Percentiles rank a stretch among this genome's conserved stretches.
Conservation (phyloP, 352 stramenopile genomes). For the Pythium plurisporium region DNA sequence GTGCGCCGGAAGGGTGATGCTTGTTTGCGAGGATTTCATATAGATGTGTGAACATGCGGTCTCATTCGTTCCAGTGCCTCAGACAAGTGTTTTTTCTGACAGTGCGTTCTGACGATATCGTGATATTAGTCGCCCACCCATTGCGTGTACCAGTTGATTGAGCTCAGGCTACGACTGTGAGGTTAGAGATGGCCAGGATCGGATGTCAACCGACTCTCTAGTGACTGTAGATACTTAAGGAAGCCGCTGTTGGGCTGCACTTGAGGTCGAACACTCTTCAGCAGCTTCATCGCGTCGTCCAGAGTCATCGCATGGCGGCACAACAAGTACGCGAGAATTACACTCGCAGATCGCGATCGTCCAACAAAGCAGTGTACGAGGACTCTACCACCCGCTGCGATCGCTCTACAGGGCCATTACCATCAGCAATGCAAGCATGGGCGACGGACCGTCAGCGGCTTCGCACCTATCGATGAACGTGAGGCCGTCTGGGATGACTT, state of each 20-base stretch:
- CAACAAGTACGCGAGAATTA: slow-evolving; percentile 69
- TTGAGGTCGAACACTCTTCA: slow-evolving; percentile 48
- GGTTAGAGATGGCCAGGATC: not conserved
- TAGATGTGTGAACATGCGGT: not conserved
- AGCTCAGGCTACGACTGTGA: too few relatives aligned
- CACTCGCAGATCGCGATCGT: slow-evolving; percentile 55
- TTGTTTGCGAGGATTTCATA: not conserved
- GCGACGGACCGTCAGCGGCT: too few relatives aligned
- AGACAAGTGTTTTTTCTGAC: not conserved
- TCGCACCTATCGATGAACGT: slow-evolving; percentile 59
- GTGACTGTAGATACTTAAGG: slow-evolving; percentile 35
- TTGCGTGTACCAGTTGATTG: too few relatives aligned
- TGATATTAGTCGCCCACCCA: too few relatives aligned
- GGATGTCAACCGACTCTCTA: not conserved
- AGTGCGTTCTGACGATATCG: too few relatives aligned
- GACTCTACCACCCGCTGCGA: slow-evolving; percentile 39
- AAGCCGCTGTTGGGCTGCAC: slow-evolving; percentile 68
- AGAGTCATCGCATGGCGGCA: slow-evolving; percentile 31
- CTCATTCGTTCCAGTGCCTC: too few relatives aligned
- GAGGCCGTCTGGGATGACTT: slow-evolving; percentile 41
- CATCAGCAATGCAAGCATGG: too few relatives aligned
- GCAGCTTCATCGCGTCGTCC: slow-evolving; percentile 30
- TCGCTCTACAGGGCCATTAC: slow-evolving; percentile 23
- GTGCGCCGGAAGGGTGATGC: not conserved
- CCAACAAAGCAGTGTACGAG: slow-evolving; percentile 79